Conservation (phyloP, 371 early-diverging fungal genomes). For the Agmasoma carcini region DNA sequence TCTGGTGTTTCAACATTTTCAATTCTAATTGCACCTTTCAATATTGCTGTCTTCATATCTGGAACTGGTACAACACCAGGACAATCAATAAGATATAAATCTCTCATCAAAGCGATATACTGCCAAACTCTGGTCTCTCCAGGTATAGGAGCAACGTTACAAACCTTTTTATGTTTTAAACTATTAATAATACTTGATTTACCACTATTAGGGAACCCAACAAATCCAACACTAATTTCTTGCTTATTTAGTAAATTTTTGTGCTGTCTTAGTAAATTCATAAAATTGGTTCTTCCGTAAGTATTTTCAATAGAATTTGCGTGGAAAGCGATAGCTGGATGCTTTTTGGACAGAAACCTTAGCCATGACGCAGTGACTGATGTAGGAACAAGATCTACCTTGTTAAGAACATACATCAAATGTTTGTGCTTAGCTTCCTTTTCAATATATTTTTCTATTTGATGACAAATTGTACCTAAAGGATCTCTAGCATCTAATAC, state of each 20-base stretch:
- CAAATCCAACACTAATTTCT: slow-evolving; percentile 60
- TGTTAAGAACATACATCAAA: slow-evolving; percentile 91
- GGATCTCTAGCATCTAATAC: slow-evolving; percentile 97
- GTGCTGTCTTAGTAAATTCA: slow-evolving; percentile 87
- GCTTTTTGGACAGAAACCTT: slow-evolving; percentile 65
- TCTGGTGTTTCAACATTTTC: slow-evolving; percentile 82
- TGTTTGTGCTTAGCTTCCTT: slow-evolving; percentile 89
- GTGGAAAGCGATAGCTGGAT: slow-evolving; percentile 92
- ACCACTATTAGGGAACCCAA: slow-evolving; percentile 54
- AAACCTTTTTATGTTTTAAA: slow-evolving; percentile 78
- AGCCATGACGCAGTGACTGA: slow-evolving; percentile 95
- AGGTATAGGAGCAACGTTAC: slow-evolving; percentile 91
- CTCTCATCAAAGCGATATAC: slow-evolving; percentile 90
- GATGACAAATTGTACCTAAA: slow-evolving; percentile 75
- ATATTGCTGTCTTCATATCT: slow-evolving; percentile 74
- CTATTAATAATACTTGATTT: slow-evolving; percentile 91
- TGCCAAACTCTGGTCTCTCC: slow-evolving; percentile 99
- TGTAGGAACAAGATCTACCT: slow-evolving; percentile 94
- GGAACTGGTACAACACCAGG: slow-evolving; percentile 89
- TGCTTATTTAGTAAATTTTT: slow-evolving; percentile 70
- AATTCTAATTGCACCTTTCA: slow-evolving; percentile 88
- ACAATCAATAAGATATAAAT: slow-evolving; percentile 94
- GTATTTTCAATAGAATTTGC: slow-evolving; percentile 76
- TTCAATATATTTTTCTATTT: slow-evolving; percentile 72
- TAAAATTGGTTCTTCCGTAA: slow-evolving; percentile 89